Base-by-base conservation (phyloP, 148 eudicot genomes). In the Rhododendron henanense region DNA sequence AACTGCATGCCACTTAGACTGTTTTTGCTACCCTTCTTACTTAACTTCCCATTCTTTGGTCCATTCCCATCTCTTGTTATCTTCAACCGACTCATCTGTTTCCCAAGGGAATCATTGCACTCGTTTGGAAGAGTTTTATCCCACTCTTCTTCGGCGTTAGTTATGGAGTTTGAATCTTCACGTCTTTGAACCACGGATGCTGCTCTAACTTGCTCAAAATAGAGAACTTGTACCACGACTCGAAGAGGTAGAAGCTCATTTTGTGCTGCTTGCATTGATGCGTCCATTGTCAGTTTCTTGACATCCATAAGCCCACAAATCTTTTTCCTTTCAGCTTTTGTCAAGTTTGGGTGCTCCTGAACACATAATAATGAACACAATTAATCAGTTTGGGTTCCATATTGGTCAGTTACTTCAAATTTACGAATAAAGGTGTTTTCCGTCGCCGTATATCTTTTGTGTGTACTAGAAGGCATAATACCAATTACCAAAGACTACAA, bases 161-260 rank as follows among this genome's bases (percentile, higher is more conserved):
- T 89, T 1, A 91, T 86, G 39, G 91, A 87, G 15, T 86, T 84
- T 47, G 90, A 87, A 79, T 88, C 78, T 81, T 90, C 90, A 61
- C 39, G 85, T 25, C 85, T 88, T 47, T 85, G 55, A 82, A 85
- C 85, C 25, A 87, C 88, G 11, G 89, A 88, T 25, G 94, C 89
- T 35, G 93, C 88, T 84, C 94, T 90, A 57, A 90, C 92, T 87
- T 96, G 98, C 91, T 95, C 97, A 77, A 93, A 93, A 83, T 89
- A 95, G 45, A 95, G 89, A 14, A 95, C 95, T 88, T 94, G 98
- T 45, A 96, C 98, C 2, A 96, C 94, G 0, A 92, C 84, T 55
- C 98, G 98, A 28, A 96, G 95, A 2, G 98, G 98, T 80, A 96
- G 96, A 44, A 89, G 85, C 19, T 96, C 98, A 39, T 96, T 96